These are phyloP conservation scores for Pseudogymnoascus sp. DNA, from an alignment of 2,329 filamentous ascomycete species.

Conservation along the genomic window DNA sequence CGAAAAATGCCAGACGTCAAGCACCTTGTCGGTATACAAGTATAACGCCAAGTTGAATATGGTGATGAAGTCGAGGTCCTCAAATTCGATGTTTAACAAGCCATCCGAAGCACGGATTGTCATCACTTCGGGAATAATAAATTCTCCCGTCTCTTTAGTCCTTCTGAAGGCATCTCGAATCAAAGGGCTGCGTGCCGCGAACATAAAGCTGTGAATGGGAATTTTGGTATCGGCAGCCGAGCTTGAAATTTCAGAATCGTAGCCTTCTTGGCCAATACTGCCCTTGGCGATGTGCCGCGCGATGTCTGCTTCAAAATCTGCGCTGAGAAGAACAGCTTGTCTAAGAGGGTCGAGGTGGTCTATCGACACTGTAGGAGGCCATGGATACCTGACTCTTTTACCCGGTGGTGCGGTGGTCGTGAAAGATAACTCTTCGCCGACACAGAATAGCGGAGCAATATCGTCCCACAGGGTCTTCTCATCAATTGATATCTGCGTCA, in stretches of 20 bases:
- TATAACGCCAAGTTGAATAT: constrained; percentile 75
- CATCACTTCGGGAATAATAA: constrained; percentile 54
- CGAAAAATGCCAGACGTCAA: constrained; percentile 83
- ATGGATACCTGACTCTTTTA: constrained; percentile 34
- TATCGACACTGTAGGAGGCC: constrained; percentile 39
- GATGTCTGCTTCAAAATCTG: constrained; percentile 61
- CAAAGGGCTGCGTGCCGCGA: constrained; percentile 66
- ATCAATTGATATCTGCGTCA: constrained; percentile 60
- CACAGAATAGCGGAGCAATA: constrained; percentile 60
- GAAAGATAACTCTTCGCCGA: constrained; percentile 50
- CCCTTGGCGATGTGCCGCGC: constrained; percentile 40
- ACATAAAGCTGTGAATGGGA: constrained; percentile 75
- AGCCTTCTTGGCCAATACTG: constrained; percentile 34
- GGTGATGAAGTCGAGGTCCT: constrained; percentile 68
- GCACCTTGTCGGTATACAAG: constrained; percentile 69
- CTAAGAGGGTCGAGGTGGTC: constrained; percentile 46
- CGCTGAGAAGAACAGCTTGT: constrained; percentile 51
- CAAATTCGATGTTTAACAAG: constrained; percentile 56
- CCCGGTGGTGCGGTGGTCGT: constrained; percentile 32
- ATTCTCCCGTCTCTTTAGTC: constrained; percentile 48
- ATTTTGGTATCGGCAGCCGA: constrained; percentile 38
- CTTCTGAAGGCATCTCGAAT: constrained; percentile 57
- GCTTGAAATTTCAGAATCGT: neutral
- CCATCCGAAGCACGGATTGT: constrained; percentile 48
- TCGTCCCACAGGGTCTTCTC: constrained; percentile 69